phyloP scores from a whole-genome alignment of 2,329 filamentous ascomycete genomes.

The Beauveria rudraprayagi region DNA sequence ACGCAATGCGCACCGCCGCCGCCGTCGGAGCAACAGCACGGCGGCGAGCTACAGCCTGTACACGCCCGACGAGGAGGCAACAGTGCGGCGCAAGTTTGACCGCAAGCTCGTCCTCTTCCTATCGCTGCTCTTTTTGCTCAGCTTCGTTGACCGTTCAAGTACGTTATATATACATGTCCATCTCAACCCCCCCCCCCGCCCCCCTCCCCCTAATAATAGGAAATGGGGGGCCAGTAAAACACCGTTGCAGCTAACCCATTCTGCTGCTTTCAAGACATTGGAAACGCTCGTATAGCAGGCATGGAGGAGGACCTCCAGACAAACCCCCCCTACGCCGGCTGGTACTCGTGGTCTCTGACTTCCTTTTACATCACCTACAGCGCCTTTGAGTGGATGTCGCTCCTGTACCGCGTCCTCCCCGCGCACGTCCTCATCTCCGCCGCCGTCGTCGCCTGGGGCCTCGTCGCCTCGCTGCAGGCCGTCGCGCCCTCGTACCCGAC shows the following conservation, averaged over 20 bases:
- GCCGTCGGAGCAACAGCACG: conserved; percentile 22
- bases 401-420: conserved; percentile 52
- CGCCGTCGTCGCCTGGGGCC: conserved; percentile 71
- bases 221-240: neutral
- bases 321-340: conserved; percentile 32
- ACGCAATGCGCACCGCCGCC: conserved; percentile 4
- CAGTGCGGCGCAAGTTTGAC: conserved; percentile 69
- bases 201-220: neutral
- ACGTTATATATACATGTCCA: conserved; percentile 21
- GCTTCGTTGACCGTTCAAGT: conserved; percentile 83
- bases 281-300: conserved; percentile 55
- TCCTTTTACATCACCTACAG: conserved; percentile 59
- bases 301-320: conserved; percentile 55
- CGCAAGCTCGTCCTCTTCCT: conserved; percentile 71
- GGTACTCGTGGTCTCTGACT: conserved; percentile 54
- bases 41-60: conserved; percentile 34
- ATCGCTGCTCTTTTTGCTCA: conserved; percentile 73
- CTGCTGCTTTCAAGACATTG: conserved; percentile 39
- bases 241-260: too few species aligned
- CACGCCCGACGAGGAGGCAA: conserved; percentile 60
- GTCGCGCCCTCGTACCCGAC: conserved; percentile 55
- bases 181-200: too few species aligned
- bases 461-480: conserved; percentile 66
- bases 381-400: conserved; percentile 55
- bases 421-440: conserved; percentile 51